Base-by-base conservation (phyloP, 164 flowering plant species). In the Vitis cinerea region DNA sequence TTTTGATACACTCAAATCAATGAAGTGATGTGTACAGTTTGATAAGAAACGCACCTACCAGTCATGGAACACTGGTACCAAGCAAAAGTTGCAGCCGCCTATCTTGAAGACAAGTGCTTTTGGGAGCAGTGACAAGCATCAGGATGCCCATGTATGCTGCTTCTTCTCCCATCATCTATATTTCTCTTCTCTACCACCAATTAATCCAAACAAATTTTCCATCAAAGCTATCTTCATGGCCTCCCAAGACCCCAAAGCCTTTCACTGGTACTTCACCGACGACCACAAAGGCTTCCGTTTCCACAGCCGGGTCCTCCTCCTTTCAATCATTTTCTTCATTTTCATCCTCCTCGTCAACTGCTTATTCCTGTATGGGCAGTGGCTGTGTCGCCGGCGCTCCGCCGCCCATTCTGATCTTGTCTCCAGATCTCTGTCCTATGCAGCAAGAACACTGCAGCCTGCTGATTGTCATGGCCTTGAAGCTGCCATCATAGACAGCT, bases 291-390 rank as follows among this genome's bases (percentile, higher is more conserved):
- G 69, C 73, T 72, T 82, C 77, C 72, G 80, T 50, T 10, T 82
- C 67, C 75, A 78, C 50, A 81, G 85, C 73, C 80, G 63, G 47
- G 56, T 67, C 15, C 71, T 84, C 54, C 64, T 82, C 71, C 64
- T 77, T 65, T 16, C 78, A 12, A 2, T 81, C 63, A 65, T 70
- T 64, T 68, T 81, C 74, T 84, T 81, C 74, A 66, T 81, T 54
- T 9, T 80, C 55, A 15, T 78, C 52, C 55, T 80, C 71, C 10
- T 80, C 67, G 49, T 75, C 72, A 61, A 75, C 48, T 67, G 78
- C 60, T 30, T 85, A 16, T 78, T 76, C 74, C 77, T 85, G 74
- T 82, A 81, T 75, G 79, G 78, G 2, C 71, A 78, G 4, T 82
- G 85, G 84, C 63, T 73, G 27, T 81, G 79, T 47, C 74, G 72